Conservation (phyloP, 345 rosid genomes). For the Eucalyptus regnans region DNA sequence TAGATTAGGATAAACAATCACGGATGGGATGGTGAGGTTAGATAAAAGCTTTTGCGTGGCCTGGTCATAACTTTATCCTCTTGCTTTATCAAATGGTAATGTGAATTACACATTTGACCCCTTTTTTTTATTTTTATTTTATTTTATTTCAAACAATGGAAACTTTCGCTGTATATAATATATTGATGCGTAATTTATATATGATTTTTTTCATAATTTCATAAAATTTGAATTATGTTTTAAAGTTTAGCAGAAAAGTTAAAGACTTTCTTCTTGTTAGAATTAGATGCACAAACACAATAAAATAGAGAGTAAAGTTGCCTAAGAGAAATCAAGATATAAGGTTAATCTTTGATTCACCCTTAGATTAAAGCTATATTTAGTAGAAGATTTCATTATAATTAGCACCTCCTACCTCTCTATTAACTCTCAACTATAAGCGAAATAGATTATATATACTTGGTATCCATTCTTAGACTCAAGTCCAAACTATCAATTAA, state of each 20-base stretch:
- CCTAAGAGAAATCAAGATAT: neutral
- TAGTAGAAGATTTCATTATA: no score
- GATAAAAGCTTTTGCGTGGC: neutral
- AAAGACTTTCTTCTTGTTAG: neutral
- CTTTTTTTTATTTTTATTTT: no score
- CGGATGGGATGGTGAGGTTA: neutral
- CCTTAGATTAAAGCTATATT: no score
- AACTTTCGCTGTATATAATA: neutral
- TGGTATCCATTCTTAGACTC: neutral
- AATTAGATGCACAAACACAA: neutral
- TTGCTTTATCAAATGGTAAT: neutral
- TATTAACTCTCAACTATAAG: no score
- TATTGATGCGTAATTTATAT: neutral
- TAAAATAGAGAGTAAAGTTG: neutral
- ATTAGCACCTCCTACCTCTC: neutral
- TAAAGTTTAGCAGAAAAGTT: neutral
- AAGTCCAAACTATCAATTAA: neutral
- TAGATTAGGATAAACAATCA: neutral
- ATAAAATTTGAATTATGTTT: neutral
- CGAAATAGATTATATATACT: no score
- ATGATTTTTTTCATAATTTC: neutral
- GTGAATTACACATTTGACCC: neutral
- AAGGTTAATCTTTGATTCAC: neutral
- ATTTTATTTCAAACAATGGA: neutral
- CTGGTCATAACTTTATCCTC: neutral